Percentiles rank a stretch among this genome's conserved stretches.
These are phyloP conservation scores for Candolleomyces aberdarensis DNA, from an alignment of 768 basidiomycete genomes.

Conservation along the genomic window DNA sequence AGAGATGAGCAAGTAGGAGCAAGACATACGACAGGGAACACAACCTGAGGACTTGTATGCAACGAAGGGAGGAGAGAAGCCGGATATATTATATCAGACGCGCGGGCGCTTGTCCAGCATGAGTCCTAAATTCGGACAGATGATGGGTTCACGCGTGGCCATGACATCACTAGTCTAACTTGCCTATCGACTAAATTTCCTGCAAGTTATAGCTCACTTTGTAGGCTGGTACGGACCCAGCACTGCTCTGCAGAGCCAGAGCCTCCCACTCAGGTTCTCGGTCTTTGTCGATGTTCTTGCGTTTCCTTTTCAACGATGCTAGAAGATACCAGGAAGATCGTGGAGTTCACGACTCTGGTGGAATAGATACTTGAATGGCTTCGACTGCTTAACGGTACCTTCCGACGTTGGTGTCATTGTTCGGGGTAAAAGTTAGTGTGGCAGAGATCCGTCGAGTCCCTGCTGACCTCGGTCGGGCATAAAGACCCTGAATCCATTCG, in stretches of 20 bases:
- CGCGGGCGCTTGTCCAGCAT: too few species aligned
- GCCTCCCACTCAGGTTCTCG: slow-evolving; percentile 37
- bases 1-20: too few species aligned
- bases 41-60: too few species aligned
- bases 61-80: too few species aligned
- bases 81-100: too few species aligned
- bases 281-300: slow-evolving; percentile 54
- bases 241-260: slow-evolving; percentile 15
- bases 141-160: too few species aligned
- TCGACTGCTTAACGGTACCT: neutral
- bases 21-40: too few species aligned
- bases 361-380: too few species aligned
- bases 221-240: slow-evolving; percentile 27
- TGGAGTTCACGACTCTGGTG: neutral
- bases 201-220: slow-evolving; percentile 30
- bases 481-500: slow-evolving; percentile 72
- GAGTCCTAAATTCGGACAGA: too few species aligned
- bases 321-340: slow-evolving; percentile 19
- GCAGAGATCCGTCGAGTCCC: slow-evolving; percentile 40
- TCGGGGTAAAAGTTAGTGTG: slow-evolving; percentile 16
- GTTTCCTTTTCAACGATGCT: slow-evolving; percentile 65
- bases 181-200: too few species aligned
- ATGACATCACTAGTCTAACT: too few species aligned
- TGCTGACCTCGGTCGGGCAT: slow-evolving; percentile 60
- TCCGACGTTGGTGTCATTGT: neutral